A percentile compares a stretch with the other conserved stretches of the same genome.
These are phyloP conservation scores for Arxiozyma heterogenica DNA, from an alignment of 1,139 yeast species.

Conservation along the genomic window DNA sequence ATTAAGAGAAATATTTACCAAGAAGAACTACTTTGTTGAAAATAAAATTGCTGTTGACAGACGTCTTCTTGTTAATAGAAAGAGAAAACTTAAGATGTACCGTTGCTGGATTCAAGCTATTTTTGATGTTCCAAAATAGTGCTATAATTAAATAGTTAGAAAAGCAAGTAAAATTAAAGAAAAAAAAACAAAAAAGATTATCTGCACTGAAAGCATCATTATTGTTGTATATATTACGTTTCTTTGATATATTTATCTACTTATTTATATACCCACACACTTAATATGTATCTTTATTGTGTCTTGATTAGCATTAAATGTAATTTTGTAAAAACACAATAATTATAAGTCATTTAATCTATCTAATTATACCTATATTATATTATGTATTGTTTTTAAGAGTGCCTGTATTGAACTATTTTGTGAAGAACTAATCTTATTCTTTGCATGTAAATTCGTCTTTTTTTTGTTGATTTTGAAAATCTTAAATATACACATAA, in stretches of 20 bases:
- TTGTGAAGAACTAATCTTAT: not conserved
- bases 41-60: conserved; percentile 82
- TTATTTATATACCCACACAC: not conserved
- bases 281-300: not conserved
- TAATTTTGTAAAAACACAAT: too few species aligned
- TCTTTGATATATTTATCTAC: not conserved
- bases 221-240: not conserved
- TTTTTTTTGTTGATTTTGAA: not conserved
- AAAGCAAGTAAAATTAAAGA: too few species aligned
- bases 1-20: conserved; percentile 62
- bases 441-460: not conserved
- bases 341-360: not conserved
- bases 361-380: not conserved
- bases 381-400: too few species aligned
- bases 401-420: too few species aligned
- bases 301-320: not conserved
- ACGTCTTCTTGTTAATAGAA: conserved; percentile 81
- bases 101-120: conserved; percentile 96
- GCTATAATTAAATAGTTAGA: not conserved
- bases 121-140: conserved; percentile 40
- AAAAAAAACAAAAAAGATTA: not conserved
- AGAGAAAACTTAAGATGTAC: conserved; percentile 88
- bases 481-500: not conserved
- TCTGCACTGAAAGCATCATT: not conserved
- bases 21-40: conserved; percentile 46